Evolutionary conservation across 2,329 filamentous ascomycete genomes (phyloP).

Genomic region (Neofusicoccum cordaticola): DNA sequence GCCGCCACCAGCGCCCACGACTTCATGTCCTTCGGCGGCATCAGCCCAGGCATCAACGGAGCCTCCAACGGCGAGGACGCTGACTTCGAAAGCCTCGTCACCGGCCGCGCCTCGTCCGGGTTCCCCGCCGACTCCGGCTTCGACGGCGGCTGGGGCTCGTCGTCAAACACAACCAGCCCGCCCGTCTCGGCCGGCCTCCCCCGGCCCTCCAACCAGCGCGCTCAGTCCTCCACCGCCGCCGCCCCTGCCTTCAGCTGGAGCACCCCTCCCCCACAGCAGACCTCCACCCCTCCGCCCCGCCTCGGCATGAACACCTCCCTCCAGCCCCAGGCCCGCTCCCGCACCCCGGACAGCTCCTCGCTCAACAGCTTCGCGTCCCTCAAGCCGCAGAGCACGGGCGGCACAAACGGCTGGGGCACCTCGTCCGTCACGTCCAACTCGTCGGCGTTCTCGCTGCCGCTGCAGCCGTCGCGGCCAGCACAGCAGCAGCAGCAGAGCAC

Average conservation of each 20-base stretch:
- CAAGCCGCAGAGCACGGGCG: slow-evolving; percentile 30
- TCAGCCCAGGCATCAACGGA: slow-evolving; percentile 50
- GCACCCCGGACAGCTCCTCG: slow-evolving; percentile 40
- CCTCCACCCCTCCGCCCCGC: slow-evolving; percentile 3
- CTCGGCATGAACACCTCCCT: slow-evolving; percentile 1
- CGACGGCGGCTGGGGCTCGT: slow-evolving; percentile 43
- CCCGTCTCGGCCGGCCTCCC: slow-evolving; percentile 32
- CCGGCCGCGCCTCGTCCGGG: slow-evolving; percentile 58
- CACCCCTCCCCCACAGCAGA: slow-evolving; percentile 29
- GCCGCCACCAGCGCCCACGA: slow-evolving; percentile 57
- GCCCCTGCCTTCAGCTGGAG: slow-evolving; percentile 48
- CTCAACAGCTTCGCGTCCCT: slow-evolving; percentile 49
- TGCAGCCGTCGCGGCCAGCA: slow-evolving; percentile 35
- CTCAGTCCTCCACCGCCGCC: slow-evolving; percentile 20
- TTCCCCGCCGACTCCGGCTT: slow-evolving; percentile 39
- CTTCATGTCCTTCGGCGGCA: slow-evolving; percentile 66
- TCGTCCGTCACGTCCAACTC: slow-evolving; percentile 24
- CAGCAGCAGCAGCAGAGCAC: slow-evolving; percentile 15
- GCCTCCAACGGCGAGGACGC: slow-evolving; percentile 59
- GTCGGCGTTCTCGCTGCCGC: slow-evolving; percentile 35
- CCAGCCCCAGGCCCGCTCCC: neutral
- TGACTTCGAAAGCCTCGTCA: slow-evolving; percentile 87
- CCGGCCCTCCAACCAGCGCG: slow-evolving; percentile 27
- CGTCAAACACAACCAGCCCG: slow-evolving; percentile 27
- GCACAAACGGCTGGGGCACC: slow-evolving; percentile 23